Conservation (phyloP, 495 filamentous ascomycete species). For the Penicillium pulvis region DNA sequence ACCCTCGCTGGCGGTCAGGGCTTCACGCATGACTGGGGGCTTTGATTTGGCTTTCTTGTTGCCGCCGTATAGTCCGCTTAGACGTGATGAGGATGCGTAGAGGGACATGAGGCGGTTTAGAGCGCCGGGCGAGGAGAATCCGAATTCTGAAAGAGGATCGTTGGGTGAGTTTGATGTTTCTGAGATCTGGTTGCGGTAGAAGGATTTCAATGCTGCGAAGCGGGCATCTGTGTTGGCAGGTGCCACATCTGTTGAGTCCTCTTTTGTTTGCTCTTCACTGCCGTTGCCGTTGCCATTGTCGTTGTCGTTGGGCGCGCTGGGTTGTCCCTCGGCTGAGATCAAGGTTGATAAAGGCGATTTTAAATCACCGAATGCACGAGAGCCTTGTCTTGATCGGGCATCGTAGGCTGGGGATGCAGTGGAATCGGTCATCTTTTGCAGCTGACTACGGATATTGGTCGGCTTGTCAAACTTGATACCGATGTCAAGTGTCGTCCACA, state of each 20-base stretch:
- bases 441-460: constrained; percentile 79
- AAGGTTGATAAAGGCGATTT: constrained; percentile 44
- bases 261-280: constrained; percentile 15
- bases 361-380: constrained; percentile 38
- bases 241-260: constrained; percentile 18
- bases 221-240: constrained; percentile 40
- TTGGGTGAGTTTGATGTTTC: constrained; percentile 56
- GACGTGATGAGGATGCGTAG: constrained; percentile 64
- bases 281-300: constrained; percentile 3
- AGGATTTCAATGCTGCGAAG: constrained; percentile 61
- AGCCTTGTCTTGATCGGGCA: constrained; percentile 35
- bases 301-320: constrained; percentile 10
- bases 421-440: constrained; percentile 52
- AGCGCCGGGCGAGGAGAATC: constrained; percentile 77
- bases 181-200: constrained; percentile 72
- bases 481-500: constrained; percentile 87
- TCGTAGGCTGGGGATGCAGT: constrained; percentile 21
- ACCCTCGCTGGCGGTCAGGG: constrained; percentile 66
- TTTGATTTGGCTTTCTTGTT: constrained; percentile 70
- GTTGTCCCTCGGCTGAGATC: constrained; percentile 36
- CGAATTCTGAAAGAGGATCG: constrained; percentile 52
- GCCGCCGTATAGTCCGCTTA: constrained; percentile 46
- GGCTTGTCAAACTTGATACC: constrained; percentile 88
- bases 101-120: constrained; percentile 88
- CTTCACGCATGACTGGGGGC: constrained; percentile 75